phyloP scores from a whole-genome alignment of 768 basidiomycete genomes.

The Tulasnella sp. region DNA sequence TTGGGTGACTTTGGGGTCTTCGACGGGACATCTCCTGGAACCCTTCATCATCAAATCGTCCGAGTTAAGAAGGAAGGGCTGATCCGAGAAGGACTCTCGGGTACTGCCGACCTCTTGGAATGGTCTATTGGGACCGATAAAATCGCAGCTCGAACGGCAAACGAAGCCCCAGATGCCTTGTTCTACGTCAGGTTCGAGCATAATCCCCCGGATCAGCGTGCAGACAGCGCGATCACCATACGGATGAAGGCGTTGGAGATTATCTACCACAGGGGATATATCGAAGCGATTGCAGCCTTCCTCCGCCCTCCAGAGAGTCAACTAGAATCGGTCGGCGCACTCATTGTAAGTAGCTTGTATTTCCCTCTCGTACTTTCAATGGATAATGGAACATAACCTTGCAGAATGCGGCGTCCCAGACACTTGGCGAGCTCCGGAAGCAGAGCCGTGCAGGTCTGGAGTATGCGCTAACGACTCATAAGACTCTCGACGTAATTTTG shows the following conservation, averaged over 20 bases:
- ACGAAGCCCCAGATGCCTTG: constrained; percentile 38
- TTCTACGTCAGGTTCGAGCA: constrained; percentile 88
- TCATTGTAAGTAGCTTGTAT: constrained; percentile 47
- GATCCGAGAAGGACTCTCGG: neutral
- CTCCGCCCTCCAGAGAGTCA: constrained; percentile 92
- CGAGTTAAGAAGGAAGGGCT: constrained; percentile 48
- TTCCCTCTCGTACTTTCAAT: neutral
- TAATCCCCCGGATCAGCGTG: constrained; percentile 81
- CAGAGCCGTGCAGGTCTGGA: constrained; percentile 92
- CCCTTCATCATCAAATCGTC: constrained; percentile 84
- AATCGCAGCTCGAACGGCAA: constrained; percentile 21
- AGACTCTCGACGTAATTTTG: constrained; percentile 91
- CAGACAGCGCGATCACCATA: constrained; percentile 81
- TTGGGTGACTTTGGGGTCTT: constrained; percentile 79
- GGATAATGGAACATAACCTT: constrained; percentile 5
- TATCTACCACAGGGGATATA: constrained; percentile 87
- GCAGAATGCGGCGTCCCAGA: constrained; percentile 84
- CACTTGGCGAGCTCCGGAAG: constrained; percentile 83
- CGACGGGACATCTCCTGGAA: constrained; percentile 77
- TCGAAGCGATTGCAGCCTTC: constrained; percentile 85
- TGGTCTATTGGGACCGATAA: constrained; percentile 16
- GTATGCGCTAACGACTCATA: constrained; percentile 85
- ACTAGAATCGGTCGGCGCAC: constrained; percentile 86
- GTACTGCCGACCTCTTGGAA: constrained; percentile 12
- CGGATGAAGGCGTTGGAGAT: constrained; percentile 94